Conservation (phyloP, 495 filamentous ascomycete genomes). For the Terfezia boudieri region DNA sequence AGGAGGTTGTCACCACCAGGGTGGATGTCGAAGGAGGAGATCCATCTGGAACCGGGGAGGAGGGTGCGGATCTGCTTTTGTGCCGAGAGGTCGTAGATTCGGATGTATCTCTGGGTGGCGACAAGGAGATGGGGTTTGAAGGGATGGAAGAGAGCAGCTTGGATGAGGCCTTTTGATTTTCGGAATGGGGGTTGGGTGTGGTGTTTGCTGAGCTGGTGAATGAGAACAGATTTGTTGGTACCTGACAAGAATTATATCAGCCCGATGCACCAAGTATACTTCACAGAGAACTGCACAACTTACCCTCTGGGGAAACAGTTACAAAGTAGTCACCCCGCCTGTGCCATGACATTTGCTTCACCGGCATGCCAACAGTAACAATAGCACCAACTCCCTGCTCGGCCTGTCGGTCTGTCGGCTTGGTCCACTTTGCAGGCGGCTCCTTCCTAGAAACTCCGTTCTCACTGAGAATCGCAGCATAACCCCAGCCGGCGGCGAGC, state of each 20-base stretch:
- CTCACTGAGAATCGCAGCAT: conserved; percentile 38
- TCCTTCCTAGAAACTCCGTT: conserved; percentile 41
- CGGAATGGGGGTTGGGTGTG: conserved; percentile 86
- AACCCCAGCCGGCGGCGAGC: conserved; percentile 72
- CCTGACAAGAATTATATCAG: conserved; percentile 20
- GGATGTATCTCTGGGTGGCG: conserved; percentile 75
- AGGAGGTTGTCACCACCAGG: conserved; percentile 83
- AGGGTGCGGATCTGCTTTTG: conserved; percentile 78
- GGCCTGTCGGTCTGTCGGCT: conserved; percentile 48
- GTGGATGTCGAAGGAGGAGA: conserved; percentile 81
- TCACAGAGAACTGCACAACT: neutral
- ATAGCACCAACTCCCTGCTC: conserved; percentile 51
- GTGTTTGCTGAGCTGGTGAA: conserved; percentile 89
- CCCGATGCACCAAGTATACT: neutral
- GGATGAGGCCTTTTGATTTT: conserved; percentile 59
- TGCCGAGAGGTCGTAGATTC: conserved; percentile 73
- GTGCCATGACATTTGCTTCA: conserved; percentile 91
- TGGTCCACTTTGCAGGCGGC: conserved; percentile 57
- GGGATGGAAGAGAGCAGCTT: conserved; percentile 85
- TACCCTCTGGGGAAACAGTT: conserved; percentile 50
- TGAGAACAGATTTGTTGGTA: conserved; percentile 64
- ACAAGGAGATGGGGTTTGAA: conserved; percentile 84
- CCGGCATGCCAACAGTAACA: conserved; percentile 52
- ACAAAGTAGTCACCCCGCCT: conserved; percentile 84
- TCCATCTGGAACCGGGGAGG: conserved; percentile 85